Evolutionary conservation across 192 early-diverging fungal genomes (phyloP), one percentile per base, ranked within the genome.

Genomic region (Geranomyces variabilis): DNA sequence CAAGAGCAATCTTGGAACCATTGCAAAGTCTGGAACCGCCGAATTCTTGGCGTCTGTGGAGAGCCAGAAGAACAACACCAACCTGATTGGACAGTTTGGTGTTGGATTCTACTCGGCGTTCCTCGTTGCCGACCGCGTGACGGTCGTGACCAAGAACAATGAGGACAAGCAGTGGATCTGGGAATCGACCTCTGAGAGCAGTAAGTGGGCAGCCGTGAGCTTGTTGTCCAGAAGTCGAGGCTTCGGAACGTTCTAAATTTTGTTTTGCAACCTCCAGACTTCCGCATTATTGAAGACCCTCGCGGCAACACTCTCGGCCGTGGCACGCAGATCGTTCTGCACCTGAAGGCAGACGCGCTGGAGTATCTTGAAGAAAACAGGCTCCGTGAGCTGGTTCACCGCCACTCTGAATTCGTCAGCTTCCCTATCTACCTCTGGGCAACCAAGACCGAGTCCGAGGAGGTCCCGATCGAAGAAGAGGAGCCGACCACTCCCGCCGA

Each of bases 41-140:
- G 94, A 94, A 62, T 96, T 94, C 74, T 71, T 96, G 67, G 83
- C 92, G 66, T 85, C 89, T 19, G 74, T 95, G 60, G 92, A 95
- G 58, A 87, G 92, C 36, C 89, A 94, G 69, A 85, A 86, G 60
- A 71, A 63, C 72, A 85, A 87, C 76, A 80, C 83, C 44, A 85
- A 87, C 30, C 83, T 97, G 67, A 96, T 97, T 67, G 97, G 97
- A 48, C 95, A 99, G 82, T 99, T 99, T 80, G 97, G 97, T 89
- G 96, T 98, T 30, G 96, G 97, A 34, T 99, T 99, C 83, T 99
- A 99, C 85, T 96, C 94, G 31, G 94, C 93, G 17, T 99, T 95
- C 77, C 84, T 96, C 80, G 93, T 95, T 17, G 96, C 96, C 31
- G 96, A 99, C 83, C 90, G 89, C 79, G 96, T 99, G 34, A 86